A percentile compares a stretch with the other conserved stretches of the same genome.
phyloP scores from a whole-genome alignment of 768 basidiomycete genomes.

The Cubamyces sp. region DNA sequence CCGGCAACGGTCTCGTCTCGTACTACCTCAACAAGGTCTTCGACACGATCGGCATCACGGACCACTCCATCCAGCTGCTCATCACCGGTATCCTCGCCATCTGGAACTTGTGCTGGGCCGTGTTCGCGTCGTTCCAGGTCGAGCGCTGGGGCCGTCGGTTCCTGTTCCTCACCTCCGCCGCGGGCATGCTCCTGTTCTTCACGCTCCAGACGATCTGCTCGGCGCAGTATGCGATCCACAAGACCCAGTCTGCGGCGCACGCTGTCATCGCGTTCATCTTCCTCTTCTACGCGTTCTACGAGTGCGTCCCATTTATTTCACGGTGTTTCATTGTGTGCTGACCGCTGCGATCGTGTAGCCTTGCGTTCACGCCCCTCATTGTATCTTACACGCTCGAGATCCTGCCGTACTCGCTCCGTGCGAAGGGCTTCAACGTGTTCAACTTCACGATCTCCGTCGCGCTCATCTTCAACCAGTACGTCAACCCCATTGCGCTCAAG shows the following conservation, averaged over 20 bases:
- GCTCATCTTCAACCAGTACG: constrained; percentile 89
- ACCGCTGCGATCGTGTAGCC: constrained; percentile 34
- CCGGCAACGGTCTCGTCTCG: constrained; percentile 82
- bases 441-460: constrained; percentile 77
- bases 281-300: constrained; percentile 79
- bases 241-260: constrained; percentile 53
- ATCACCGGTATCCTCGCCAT: constrained; percentile 85
- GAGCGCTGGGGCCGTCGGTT: constrained; percentile 72
- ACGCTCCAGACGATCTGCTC: constrained; percentile 70
- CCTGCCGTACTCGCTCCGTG: constrained; percentile 79
- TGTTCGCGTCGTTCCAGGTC: constrained; percentile 59
- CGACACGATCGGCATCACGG: constrained; percentile 65
- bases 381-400: constrained; percentile 90
- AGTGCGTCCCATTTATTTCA: constrained; percentile 46
- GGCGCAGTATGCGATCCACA: constrained; percentile 53
- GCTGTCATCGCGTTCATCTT: constrained; percentile 85
- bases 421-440: constrained; percentile 85
- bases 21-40: constrained; percentile 83
- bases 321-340: neutral
- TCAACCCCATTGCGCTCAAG: constrained; percentile 78
- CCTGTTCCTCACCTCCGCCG: constrained; percentile 64
- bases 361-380: constrained; percentile 86
- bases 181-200: constrained; percentile 70
- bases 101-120: constrained; percentile 74
- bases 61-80: constrained; percentile 66